phyloP scores from a whole-genome alignment of 2,329 filamentous ascomycete genomes.

The Colletotrichum falcatum region DNA sequence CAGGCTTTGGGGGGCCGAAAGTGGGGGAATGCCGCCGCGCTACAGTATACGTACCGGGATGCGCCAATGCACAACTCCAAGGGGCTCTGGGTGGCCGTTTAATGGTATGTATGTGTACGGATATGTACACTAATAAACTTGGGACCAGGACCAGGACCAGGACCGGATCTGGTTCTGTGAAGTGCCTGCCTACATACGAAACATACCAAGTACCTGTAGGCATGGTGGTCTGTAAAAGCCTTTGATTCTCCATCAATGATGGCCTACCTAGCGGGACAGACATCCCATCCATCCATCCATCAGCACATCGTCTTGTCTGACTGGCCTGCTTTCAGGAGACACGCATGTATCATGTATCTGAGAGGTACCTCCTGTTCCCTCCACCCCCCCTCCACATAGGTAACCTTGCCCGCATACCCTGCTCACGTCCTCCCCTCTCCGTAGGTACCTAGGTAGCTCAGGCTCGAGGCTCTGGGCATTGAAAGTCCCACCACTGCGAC shows the following conservation, averaged over 20 bases:
- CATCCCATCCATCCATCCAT: neutral
- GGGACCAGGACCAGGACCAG: neutral
- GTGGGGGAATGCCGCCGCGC: conserved; percentile 38
- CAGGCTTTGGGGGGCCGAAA: conserved; percentile 16
- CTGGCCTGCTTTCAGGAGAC: neutral
- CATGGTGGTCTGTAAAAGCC: too few species aligned
- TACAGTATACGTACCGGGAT: conserved; percentile 9
- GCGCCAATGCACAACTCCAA: conserved; percentile 6
- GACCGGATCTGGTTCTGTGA: neutral
- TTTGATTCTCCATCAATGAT: neutral
- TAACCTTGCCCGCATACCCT: conserved; percentile 28
- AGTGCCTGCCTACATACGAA: neutral
- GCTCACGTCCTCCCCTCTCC: conserved; percentile 8
- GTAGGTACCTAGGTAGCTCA: conserved; percentile 6
- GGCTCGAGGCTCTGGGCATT: conserved; percentile 33
- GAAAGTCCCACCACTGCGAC: conserved; percentile 39
- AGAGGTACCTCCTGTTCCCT: neutral
- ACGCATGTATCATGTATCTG: too few species aligned
- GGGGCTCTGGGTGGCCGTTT: neutral
- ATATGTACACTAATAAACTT: neutral
- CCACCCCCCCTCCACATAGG: neutral
- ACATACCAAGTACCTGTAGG: too few species aligned
- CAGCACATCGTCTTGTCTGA: neutral
- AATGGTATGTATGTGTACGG: neutral
- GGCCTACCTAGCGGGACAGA: neutral